A percentile compares a stretch with the other conserved stretches of the same genome.
Evolutionary conservation across 106 monocot species (phyloP).

Genomic region (Iris macrosiphon): DNA sequence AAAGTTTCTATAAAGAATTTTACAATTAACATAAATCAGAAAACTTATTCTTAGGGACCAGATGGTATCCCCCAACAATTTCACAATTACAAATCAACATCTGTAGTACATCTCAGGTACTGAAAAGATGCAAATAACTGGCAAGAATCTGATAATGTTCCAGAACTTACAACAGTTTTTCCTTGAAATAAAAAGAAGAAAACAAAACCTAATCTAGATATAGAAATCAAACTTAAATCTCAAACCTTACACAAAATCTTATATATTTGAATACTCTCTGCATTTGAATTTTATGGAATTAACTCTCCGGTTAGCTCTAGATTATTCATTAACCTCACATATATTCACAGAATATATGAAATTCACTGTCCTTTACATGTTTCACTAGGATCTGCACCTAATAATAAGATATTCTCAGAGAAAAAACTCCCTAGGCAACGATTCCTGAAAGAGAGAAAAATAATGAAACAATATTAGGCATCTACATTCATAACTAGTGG

Average conservation of each 20-base stretch:
- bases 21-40: no score
- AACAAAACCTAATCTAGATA: conserved; percentile 17
- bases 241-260: conserved; percentile 27
- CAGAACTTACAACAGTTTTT: conserved; percentile 13
- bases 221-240: conserved; percentile 14
- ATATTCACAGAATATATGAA: conserved; percentile 12
- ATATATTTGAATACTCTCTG: conserved; percentile 9
- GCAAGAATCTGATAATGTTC: background rate
- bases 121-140: background rate
- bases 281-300: conserved; percentile 17
- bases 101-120: no score
- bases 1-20: no score
- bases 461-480: background rate
- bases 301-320: conserved; percentile 29
- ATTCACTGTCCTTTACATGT: conserved; percentile 23
- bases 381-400: conserved; percentile 19
- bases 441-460: conserved; percentile 10
- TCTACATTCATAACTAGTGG: no score
- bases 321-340: conserved; percentile 20
- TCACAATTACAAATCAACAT: no score
- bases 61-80: no score
- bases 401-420: conserved; percentile 11
- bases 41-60: no score
- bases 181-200: background rate
- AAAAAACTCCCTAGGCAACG: conserved; percentile 18